These are phyloP conservation scores for Solanum pimpinellifolium DNA, from an alignment of 257 asterid species.

Conservation along the genomic window DNA sequence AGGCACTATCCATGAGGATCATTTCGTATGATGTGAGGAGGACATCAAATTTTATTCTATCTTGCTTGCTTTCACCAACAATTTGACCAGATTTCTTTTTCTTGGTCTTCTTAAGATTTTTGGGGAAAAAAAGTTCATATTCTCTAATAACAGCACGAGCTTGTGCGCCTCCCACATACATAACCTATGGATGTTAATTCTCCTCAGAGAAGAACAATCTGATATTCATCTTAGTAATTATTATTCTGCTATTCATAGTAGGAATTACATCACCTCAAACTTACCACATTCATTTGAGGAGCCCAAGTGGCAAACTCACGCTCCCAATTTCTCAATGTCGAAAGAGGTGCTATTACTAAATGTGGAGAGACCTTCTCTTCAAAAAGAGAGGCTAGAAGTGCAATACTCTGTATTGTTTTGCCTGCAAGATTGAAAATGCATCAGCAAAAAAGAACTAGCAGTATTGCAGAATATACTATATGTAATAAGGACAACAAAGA, in stretches of 20 bases:
- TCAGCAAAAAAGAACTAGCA: background rate
- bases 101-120: slow-evolving; percentile 68
- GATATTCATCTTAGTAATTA: background rate
- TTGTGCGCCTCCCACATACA: slow-evolving; percentile 84
- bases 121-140: slow-evolving; percentile 84
- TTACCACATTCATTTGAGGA: slow-evolving; percentile 97
- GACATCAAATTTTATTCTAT: slow-evolving; percentile 92
- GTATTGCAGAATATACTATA: background rate
- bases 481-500: background rate
- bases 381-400: slow-evolving; percentile 88
- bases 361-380: slow-evolving; percentile 74
- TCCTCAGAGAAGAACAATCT: slow-evolving; percentile 6
- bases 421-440: slow-evolving; percentile 41
- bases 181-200: slow-evolving; percentile 52
- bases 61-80: slow-evolving; percentile 73
- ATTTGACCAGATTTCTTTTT: slow-evolving; percentile 69
- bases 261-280: slow-evolving; percentile 16
- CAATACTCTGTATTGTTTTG: slow-evolving; percentile 97
- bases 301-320: slow-evolving; percentile 99
- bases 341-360: slow-evolving; percentile 95
- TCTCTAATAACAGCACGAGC: slow-evolving; percentile 79
- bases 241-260: background rate
- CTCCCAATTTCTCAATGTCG: slow-evolving; percentile 98
- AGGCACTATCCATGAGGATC: slow-evolving; percentile 75
- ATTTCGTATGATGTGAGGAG: slow-evolving; percentile 95